Conservation (phyloP, 1,284 basidiomycete genomes). For the Baeospora myosura region DNA sequence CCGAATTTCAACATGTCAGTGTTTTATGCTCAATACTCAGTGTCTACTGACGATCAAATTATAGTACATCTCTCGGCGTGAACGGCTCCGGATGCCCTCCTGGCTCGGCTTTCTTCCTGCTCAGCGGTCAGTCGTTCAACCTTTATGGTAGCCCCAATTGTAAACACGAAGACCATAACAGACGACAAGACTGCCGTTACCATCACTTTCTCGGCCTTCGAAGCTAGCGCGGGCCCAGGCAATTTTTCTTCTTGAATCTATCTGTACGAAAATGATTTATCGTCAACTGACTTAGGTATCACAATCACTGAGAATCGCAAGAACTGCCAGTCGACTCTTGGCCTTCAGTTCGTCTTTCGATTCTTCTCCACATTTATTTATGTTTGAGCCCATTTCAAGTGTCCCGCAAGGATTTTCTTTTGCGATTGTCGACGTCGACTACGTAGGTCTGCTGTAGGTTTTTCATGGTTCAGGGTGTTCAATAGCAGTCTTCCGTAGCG, state of each 20-base stretch:
- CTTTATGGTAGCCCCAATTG: background rate
- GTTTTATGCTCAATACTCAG: background rate
- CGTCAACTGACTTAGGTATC: too few species aligned
- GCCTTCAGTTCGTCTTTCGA: conserved; percentile 14
- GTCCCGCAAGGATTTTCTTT: conserved; percentile 20
- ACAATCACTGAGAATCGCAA: conserved; percentile 15
- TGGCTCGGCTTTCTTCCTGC: conserved; percentile 14
- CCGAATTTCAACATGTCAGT: conserved; percentile 19
- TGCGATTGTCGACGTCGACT: conserved; percentile 19
- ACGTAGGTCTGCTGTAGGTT: conserved; percentile 12
- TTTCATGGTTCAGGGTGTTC: background rate
- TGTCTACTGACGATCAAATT: background rate
- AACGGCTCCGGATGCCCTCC: conserved; percentile 19
- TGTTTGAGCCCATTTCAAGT: conserved; percentile 6
- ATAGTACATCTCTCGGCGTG: conserved; percentile 16
- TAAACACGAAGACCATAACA: conserved; percentile 4
- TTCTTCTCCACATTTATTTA: background rate
- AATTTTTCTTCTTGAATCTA: conserved; percentile 15
- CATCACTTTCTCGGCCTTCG: conserved; percentile 20
- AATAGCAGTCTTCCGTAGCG: conserved; percentile 2
- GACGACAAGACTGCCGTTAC: conserved; percentile 19
- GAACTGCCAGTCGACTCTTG: conserved; percentile 19
- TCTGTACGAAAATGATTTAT: background rate
- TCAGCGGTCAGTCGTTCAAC: conserved; percentile 6
- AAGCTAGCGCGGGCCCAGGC: conserved; percentile 17